These are phyloP conservation scores for Metarhizium brunneum DNA, from an alignment of 2,329 filamentous ascomycete species.

Conservation along the genomic window DNA sequence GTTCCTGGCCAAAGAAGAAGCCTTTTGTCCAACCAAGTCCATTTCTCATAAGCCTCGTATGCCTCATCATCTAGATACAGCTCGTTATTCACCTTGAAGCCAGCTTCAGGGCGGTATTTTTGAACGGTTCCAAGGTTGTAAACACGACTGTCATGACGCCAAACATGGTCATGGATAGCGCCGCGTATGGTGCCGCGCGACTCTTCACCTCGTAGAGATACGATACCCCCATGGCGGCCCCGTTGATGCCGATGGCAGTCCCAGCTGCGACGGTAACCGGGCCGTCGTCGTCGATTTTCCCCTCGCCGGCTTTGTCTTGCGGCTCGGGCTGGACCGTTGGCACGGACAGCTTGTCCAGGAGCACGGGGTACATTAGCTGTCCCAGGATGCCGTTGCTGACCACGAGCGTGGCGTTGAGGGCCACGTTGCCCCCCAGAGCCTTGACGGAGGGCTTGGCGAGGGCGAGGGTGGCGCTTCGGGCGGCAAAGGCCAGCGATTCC, in stretches of 20 bases:
- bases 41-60: neutral
- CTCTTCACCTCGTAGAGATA: slow-evolving; percentile 46
- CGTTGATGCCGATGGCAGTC: slow-evolving; percentile 47
- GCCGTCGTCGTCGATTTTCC: slow-evolving; percentile 14
- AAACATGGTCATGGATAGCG: slow-evolving; percentile 47
- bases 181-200: slow-evolving; percentile 45
- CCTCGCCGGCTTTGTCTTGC: neutral
- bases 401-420: slow-evolving; percentile 40
- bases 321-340: neutral
- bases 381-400: slow-evolving; percentile 41
- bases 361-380: slow-evolving; percentile 28
- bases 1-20: neutral
- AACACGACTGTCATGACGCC: slow-evolving; percentile 47
- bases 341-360: slow-evolving; percentile 20
- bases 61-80: neutral
- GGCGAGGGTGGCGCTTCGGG: slow-evolving; percentile 40
- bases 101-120: slow-evolving; percentile 24
- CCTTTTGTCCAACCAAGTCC: neutral
- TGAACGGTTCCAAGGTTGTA: slow-evolving; percentile 38
- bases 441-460: slow-evolving; percentile 37
- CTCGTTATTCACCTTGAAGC: slow-evolving; percentile 11
- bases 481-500: slow-evolving; percentile 36
- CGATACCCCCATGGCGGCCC: slow-evolving; percentile 50
- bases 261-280: slow-evolving; percentile 37
- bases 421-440: slow-evolving; percentile 33